Conservation (phyloP, 2,329 filamentous ascomycete species). For the Claviceps fusiformis region DNA sequence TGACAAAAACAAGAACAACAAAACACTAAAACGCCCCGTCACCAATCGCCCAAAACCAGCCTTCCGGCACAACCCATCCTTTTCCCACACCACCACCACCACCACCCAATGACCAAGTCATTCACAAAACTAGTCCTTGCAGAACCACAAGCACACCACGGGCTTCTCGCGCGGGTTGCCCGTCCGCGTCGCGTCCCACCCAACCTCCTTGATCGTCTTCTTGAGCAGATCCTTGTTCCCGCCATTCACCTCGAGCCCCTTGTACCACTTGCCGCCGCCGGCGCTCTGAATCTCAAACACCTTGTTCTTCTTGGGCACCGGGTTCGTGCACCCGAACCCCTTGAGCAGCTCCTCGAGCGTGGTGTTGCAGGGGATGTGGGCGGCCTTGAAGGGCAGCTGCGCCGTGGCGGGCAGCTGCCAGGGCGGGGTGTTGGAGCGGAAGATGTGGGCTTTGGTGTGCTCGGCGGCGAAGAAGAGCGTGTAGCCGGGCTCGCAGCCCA, state of each 20-base stretch:
- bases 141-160: slow-evolving; percentile 47
- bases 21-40: too few relatives aligned
- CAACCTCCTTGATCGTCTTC: slow-evolving; percentile 39
- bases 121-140: slow-evolving; percentile 28
- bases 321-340: slow-evolving; percentile 43
- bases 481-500: slow-evolving; percentile 47
- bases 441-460: slow-evolving; percentile 46
- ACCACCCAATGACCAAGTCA: too few relatives aligned
- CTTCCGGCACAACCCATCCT: not conserved
- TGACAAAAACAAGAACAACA: too few relatives aligned
- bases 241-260: slow-evolving; percentile 36
- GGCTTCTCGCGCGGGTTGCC: slow-evolving; percentile 35
- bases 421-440: slow-evolving; percentile 35
- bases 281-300: slow-evolving; percentile 43
- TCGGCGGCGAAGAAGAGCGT: slow-evolving; percentile 46
- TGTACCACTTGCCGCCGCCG: slow-evolving; percentile 45
- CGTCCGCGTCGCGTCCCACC: slow-evolving; percentile 41
- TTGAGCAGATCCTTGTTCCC: slow-evolving; percentile 33
- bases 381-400: slow-evolving; percentile 31
- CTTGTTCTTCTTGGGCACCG: slow-evolving; percentile 36
- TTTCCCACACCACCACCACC: too few relatives aligned
- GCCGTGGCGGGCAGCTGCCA: slow-evolving; percentile 35
- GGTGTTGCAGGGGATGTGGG: slow-evolving; percentile 38
- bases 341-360: slow-evolving; percentile 43
- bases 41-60: too few relatives aligned